Percentiles rank a stretch among this genome's conserved stretches.
Evolutionary conservation across 2,329 filamentous ascomycete species (phyloP).

Genomic region (Nothomitra cinnamomea): DNA sequence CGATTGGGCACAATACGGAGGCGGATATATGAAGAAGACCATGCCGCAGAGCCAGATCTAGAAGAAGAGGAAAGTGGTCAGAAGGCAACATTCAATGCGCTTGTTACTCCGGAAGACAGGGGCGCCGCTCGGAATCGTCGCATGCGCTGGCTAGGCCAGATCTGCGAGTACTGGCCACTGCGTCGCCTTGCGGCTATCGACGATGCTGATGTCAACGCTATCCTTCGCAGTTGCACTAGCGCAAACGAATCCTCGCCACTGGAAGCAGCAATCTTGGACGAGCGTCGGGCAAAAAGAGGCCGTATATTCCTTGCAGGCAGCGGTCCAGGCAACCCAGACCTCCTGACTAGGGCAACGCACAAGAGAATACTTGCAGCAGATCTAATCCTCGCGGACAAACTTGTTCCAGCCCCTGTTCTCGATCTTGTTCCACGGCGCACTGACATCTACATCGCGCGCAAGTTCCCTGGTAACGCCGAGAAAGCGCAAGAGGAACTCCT

Average conservation of each 20-base stretch:
- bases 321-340: slow-evolving; percentile 80
- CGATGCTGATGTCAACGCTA: slow-evolving; percentile 58
- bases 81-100: slow-evolving; percentile 63
- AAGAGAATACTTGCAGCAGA: slow-evolving; percentile 60
- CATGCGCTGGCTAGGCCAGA: slow-evolving; percentile 85
- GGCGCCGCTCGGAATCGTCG: slow-evolving; percentile 61
- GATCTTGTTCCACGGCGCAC: slow-evolving; percentile 82
- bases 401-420: slow-evolving; percentile 69
- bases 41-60: slow-evolving; percentile 29
- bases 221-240: slow-evolving; percentile 52
- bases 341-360: slow-evolving; percentile 69
- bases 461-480: slow-evolving; percentile 95
- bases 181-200: slow-evolving; percentile 62
- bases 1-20: slow-evolving; percentile 57
- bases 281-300: slow-evolving; percentile 27
- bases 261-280: slow-evolving; percentile 10
- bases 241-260: slow-evolving; percentile 19
- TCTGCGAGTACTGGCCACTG: slow-evolving; percentile 97
- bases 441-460: slow-evolving; percentile 79
- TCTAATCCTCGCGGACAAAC: slow-evolving; percentile 70
- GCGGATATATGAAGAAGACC: slow-evolving; percentile 59
- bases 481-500: slow-evolving; percentile 82
- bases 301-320: slow-evolving; percentile 79
- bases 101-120: slow-evolving; percentile 57
- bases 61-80: slow-evolving; percentile 52